Evolutionary conservation across 192 early-diverging fungal genomes (phyloP), one percentile per base, ranked within the genome.

Genomic region (Gonapodya sp.): DNA sequence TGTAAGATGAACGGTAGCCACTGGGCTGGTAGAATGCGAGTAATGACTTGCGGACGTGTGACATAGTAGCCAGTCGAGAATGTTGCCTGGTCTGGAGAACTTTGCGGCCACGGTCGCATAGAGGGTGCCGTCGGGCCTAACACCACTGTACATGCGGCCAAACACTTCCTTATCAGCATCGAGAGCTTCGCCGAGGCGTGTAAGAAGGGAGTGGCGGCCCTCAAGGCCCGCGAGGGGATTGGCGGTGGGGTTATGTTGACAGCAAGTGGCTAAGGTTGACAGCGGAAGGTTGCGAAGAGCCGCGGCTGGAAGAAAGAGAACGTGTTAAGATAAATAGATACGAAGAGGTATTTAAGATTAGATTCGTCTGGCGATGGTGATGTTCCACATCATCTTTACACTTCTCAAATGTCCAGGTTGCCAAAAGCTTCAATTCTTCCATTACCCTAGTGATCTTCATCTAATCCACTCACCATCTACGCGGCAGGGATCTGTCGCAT

Each of bases 151-250:
- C 0, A 83, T 82, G 2, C 83, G 37, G 78, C 85, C 79, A 85
- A 95, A 96, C 84, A 86, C 95, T 36, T 84, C 83, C 2, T 87
- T 82, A 36, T 89, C 84, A 0, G 79, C 78, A 34, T 84, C 81
- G 74, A 94, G 83, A 0, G 92, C 89, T 0, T 73, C 36, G 1
- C 92, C 94, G 18, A 97, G 85, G 1, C 88, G 85, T 34, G 89
- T 85, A 36, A 96, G 87, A 14, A 96, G 85, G 73, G 89, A 81
- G 36, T 88, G 88, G 33, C 96, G 94, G 75, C 94, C 94, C 37
- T 92, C 89, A 8, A 92, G 85, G 16, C 95, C 96, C 18, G 94
- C 91, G 81, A 98, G 86, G 18, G 93, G 92, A 81, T 98, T 98
- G 31, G 84, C 84, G 14, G 85, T 87, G 2, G 88, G 85, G 0